Evolutionary conservation across 73 alveolate species (phyloP), one percentile per base, ranked within the genome.

Genomic region (Symbiodinium pilosum): DNA sequence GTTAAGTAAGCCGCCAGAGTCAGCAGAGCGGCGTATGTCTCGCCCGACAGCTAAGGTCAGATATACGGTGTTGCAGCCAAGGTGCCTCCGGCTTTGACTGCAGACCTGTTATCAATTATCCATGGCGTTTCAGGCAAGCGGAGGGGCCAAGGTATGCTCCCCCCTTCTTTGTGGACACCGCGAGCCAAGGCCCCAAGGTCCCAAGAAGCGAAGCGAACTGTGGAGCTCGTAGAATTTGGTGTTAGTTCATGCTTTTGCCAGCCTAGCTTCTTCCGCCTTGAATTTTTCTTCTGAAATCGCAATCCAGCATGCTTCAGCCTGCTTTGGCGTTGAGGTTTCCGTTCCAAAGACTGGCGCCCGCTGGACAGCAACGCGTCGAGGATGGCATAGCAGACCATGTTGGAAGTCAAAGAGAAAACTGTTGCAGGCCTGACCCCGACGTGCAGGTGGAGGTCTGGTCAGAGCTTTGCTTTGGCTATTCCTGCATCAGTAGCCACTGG

Each of bases 361-460:
- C n/a, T 91, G 88, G 97, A 91, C 26, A 30, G 51, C 32, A 91
- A 91, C 89, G 54, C 51, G 24, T 91, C 97, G 14, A 91, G 97
- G 97, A n/a, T n/a, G n/a, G n/a, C n/a, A n/a, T n/a, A n/a, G n/a
- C n/a, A n/a, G n/a, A n/a, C n/a, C n/a, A n/a, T n/a, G n/a, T n/a
- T n/a, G n/a, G n/a, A n/a, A n/a, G n/a, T n/a, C n/a, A n/a, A n/a
- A n/a, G n/a, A n/a, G n/a, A n/a, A n/a, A n/a, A n/a, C n/a, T n/a
- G n/a, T n/a, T n/a, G 40, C 56, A 91, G 97, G 97, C 36, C 51
- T 40, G 97, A 91, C 51, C 97, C 97, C 89, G 51, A 36, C 16
- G 43, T 91, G 51, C 28, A 40, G 21, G 81, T 86, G 14, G 88
- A 91, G 97, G 97, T 52, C 64, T 34, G 39, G 3, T 20, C 32